Evolutionary conservation across 2,329 filamentous ascomycete species (phyloP).

Genomic region (Diplodia sapinea): DNA sequence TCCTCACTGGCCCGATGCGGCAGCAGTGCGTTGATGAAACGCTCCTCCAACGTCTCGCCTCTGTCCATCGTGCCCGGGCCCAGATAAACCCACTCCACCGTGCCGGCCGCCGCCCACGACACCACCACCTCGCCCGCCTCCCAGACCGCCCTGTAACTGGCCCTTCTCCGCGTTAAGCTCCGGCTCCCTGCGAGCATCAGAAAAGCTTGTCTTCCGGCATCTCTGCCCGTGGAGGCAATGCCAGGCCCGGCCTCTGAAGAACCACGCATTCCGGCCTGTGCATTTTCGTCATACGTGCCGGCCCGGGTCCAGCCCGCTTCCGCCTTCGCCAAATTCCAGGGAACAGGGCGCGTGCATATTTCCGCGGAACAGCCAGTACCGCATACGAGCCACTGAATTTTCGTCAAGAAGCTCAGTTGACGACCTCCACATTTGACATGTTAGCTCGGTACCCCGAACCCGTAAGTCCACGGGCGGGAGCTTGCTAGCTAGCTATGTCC

Average conservation of each 20-base stretch:
- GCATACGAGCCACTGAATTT: not conserved
- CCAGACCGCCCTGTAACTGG: slow-evolving; percentile 13
- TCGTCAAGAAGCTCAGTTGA: not conserved
- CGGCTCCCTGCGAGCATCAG: slow-evolving; percentile 25
- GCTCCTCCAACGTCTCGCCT: slow-evolving; percentile 20
- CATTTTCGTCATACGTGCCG: slow-evolving; percentile 27
- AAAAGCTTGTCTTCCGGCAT: slow-evolving; percentile 23
- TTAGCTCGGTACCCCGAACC: not conserved
- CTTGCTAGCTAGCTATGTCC: not conserved
- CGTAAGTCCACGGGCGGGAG: not conserved
- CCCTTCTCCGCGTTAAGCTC: slow-evolving; percentile 7
- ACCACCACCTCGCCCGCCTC: slow-evolving; percentile 2
- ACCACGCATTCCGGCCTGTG: slow-evolving; percentile 17
- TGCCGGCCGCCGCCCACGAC: slow-evolving; percentile 4
- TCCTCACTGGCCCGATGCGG: slow-evolving; percentile 20
- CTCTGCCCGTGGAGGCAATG: not conserved
- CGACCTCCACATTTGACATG: not conserved
- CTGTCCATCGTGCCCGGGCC: slow-evolving; percentile 13
- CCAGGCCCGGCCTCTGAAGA: slow-evolving; percentile 9
- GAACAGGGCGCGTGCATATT: slow-evolving; percentile 21
- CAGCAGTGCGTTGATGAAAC: slow-evolving; percentile 22
- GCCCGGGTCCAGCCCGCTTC: slow-evolving; percentile 12
- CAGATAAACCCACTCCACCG: slow-evolving; percentile 2
- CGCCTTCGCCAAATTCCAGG: slow-evolving; percentile 17
- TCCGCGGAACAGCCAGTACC: not conserved